Evolutionary conservation across 208 protist species (phyloP), one percentile per base, ranked within the genome.

Genomic region (Trypanosoma vivax): DNA sequence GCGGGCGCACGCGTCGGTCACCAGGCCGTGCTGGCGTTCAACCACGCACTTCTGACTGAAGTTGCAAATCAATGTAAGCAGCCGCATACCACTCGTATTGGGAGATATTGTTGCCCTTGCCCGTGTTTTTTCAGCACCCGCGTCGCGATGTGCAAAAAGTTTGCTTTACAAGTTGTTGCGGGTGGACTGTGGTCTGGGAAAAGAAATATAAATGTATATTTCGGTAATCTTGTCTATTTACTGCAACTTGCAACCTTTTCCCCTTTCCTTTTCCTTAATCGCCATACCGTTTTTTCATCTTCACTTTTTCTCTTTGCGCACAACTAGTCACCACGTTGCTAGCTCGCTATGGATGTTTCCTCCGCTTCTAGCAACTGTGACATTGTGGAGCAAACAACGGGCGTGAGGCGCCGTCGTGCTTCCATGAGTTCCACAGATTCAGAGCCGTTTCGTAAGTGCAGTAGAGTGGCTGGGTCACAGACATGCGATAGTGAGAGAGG

Each of bases 341-440:
- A n/a, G n/a, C n/a, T 57, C 11, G 5, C n/a, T 30, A 52, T 51
- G 45, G 33, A 16, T n/a, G 45, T 2, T 37, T 41, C 49, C 13
- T 40, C 46, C 6, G 16, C 23, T 2, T 23, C 33, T 13, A 42
- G 48, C 16, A 35, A 25, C 16, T 41, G 31, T 35, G 48, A 57
- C 2, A 41, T 66, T 10, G 34, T 27, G 5, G 49, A 59, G 29
- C 23, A 66, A 19, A 27, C 45, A 27, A 35, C 6, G 1, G 50
- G 48, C 18, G 42, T 58, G 35, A 39, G 51, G 1, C 61, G 67
- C 18, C 50, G 64, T 9, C 45, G 54, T 10, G 74, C 90, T 10
- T 90, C 82, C n/a, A 76, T 93, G 50, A 90, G 82, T 60, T 93
- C 86, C 18, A 69, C 76, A 0, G 86, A 93, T 59, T 89, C 82